phyloP scores from a whole-genome alignment of 306 rosid species.

The Trichosanthes cucumerina region DNA sequence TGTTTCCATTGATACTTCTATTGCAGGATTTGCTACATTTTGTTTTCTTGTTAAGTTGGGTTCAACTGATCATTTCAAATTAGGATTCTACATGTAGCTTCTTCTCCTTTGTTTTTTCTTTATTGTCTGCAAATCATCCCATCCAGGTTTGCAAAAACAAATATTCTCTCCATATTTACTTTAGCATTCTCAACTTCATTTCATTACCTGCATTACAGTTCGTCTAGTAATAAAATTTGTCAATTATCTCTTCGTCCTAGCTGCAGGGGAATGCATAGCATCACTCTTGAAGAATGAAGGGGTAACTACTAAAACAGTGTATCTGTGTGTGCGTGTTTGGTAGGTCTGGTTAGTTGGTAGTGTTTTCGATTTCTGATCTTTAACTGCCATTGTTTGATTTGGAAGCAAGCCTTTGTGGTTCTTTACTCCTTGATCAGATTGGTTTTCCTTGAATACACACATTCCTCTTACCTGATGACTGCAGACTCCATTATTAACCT shows the following conservation, averaged over 20 bases:
- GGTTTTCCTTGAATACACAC: background rate
- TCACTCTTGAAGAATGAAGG: background rate
- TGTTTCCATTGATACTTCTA: background rate
- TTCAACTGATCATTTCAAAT: background rate
- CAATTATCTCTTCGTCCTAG: background rate
- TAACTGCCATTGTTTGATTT: slow-evolving; percentile 1
- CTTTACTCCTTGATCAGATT: background rate
- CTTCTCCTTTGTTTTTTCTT: background rate
- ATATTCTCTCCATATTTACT: background rate
- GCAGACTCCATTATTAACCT: background rate
- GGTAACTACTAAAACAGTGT: background rate
- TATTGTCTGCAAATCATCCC: background rate
- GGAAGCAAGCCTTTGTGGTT: background rate
- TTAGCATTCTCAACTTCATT: background rate
- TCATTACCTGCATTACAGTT: background rate
- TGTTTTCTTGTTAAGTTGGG: background rate
- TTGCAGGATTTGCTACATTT: background rate
- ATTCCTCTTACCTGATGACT: background rate
- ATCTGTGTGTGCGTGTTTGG: background rate
- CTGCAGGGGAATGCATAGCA: background rate
- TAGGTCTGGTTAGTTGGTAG: slow-evolving; percentile 2
- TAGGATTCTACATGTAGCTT: background rate
- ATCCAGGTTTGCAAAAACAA: background rate
- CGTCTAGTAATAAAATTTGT: background rate
- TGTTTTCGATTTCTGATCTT: background rate